Percentiles rank a stretch among this genome's conserved stretches.
Evolutionary conservation across 1,284 basidiomycete species (phyloP).

Genomic region (Apiotrichum laibachii): DNA sequence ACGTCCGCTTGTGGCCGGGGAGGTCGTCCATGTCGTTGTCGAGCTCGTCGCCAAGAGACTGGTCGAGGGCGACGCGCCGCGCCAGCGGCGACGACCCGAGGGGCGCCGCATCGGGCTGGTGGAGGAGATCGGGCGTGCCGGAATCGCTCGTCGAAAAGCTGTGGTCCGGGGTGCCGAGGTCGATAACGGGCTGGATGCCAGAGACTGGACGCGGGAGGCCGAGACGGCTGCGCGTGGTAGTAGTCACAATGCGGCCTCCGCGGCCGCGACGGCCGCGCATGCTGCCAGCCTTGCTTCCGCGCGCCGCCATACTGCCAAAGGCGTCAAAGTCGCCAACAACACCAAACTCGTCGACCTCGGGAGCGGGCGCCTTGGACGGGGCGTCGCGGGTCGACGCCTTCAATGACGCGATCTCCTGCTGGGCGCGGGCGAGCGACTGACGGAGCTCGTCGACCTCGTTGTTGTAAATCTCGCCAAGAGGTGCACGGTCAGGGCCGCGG

Average conservation of each 20-base stretch:
- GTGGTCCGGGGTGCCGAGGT: constrained; percentile 25
- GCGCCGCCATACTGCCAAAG: constrained; percentile 6
- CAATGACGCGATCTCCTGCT: constrained; percentile 42
- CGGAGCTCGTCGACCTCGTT: constrained; percentile 48
- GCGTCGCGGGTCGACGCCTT: constrained; percentile 23
- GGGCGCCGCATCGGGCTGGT: constrained; percentile 27
- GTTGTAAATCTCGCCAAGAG: constrained; percentile 47
- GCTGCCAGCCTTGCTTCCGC: constrained; percentile 31
- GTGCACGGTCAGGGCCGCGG: constrained; percentile 35
- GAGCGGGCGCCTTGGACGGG: constrained; percentile 7
- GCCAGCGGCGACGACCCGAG: constrained; percentile 7
- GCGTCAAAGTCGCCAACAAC: constrained; percentile 9
- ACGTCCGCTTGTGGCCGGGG: constrained; percentile 6
- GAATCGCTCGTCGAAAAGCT: constrained; percentile 42
- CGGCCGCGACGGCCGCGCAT: constrained; percentile 41
- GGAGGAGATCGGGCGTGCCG: constrained; percentile 47
- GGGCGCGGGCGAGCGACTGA: constrained; percentile 40
- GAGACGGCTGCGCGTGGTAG: constrained; percentile 36
- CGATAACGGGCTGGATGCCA: constrained; percentile 15
- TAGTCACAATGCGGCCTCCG: constrained; percentile 35
- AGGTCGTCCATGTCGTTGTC: constrained; percentile 2
- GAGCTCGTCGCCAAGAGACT: constrained; percentile 26
- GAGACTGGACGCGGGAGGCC: constrained; percentile 38
- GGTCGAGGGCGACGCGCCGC: not conserved
- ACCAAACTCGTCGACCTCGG: constrained; percentile 38